Conservation (phyloP, 805 yeast species). For the Vanderwaltozyma polyspora region DNA sequence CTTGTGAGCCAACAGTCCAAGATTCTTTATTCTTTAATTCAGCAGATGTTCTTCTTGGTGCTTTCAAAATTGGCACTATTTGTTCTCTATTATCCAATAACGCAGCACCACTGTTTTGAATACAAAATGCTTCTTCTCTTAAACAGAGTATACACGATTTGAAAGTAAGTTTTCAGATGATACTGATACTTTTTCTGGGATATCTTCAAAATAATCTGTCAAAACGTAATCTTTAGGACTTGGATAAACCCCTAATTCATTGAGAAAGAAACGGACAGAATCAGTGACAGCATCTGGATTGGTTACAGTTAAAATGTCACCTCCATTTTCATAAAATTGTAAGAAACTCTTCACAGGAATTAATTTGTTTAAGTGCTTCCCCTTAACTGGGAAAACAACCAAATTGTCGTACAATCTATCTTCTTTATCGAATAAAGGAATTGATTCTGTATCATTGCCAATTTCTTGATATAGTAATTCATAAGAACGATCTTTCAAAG, state of each 20-base stretch:
- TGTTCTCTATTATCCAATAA: constrained; percentile 56
- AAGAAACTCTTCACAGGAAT: constrained; percentile 41
- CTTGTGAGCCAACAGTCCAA: constrained; percentile 80
- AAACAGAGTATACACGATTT: constrained; percentile 2
- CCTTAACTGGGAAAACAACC: constrained; percentile 47
- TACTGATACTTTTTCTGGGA: constrained; percentile 3
- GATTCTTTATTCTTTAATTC: constrained; percentile 46
- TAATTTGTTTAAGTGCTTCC: constrained; percentile 31
- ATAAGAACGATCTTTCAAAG: constrained; percentile 26
- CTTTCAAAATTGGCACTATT: constrained; percentile 58
- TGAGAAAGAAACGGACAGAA: constrained; percentile 52
- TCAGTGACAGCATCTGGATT: constrained; percentile 44
- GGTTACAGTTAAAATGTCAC: constrained; percentile 60
- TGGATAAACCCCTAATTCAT: constrained; percentile 75
- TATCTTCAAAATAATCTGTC: constrained; percentile 49
- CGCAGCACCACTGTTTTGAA: constrained; percentile 48
- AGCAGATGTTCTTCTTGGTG: constrained; percentile 56
- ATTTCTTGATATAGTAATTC: constrained; percentile 21
- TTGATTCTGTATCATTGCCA: constrained; percentile 12
- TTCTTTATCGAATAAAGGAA: constrained; percentile 30
- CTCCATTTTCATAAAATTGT: constrained; percentile 52
- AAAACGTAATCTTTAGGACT: constrained; percentile 61
- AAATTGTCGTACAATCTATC: constrained; percentile 41
- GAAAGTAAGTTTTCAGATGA: constrained; percentile 7
- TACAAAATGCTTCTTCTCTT: constrained; percentile 10